Evolutionary conservation across 768 basidiomycete species (phyloP), one percentile per base, ranked within the genome.

Genomic region (Filobasidium wieringae): DNA sequence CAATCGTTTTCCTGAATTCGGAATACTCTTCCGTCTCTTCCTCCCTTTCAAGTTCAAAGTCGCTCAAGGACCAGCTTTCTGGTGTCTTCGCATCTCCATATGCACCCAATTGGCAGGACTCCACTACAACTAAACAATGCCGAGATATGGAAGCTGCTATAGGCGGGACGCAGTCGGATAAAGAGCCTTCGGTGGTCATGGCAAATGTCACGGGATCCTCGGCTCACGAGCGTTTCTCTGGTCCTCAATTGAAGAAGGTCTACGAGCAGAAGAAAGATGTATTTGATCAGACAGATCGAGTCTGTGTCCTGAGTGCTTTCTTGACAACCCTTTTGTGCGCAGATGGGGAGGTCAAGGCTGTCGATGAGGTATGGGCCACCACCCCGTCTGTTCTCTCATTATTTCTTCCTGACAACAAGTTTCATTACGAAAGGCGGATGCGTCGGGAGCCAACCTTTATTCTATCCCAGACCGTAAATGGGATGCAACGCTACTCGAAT

Each of bases 381-480:
- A 1, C 3, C 54, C 24, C 11, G 19, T 30, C 26, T 55, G 8
- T 14, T 11, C 52, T 43, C 30, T 17, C 5, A n/a, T 26, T 9
- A 40, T 7, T 29, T 26, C 11, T 33, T 19, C 50, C 12, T 9
- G 30, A 9, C 29, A 29, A 47, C 11, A n/a, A n/a, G n/a, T n/a
- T n/a, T n/a, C n/a, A n/a, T n/a, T n/a, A n/a, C n/a, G n/a, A n/a
- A 26, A 59, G 55, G 56, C 63, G 26, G 89, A 91, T 72, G 87
- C 87, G 2, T 88, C 86, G 68, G 89, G 89, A 0, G 90, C 88
- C 87, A 90, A 90, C 68, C 75, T 90, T 29, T 89, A 87, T 84
- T 77, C 87, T 61, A 80, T 89, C 52, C 73, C 83, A 30, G 80
- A 81, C 1, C 80, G 80, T 70, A 81, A 81, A 70, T 91, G 88